Conservation (phyloP, 352 stramenopile species). For the Globisporangium paddicum region DNA sequence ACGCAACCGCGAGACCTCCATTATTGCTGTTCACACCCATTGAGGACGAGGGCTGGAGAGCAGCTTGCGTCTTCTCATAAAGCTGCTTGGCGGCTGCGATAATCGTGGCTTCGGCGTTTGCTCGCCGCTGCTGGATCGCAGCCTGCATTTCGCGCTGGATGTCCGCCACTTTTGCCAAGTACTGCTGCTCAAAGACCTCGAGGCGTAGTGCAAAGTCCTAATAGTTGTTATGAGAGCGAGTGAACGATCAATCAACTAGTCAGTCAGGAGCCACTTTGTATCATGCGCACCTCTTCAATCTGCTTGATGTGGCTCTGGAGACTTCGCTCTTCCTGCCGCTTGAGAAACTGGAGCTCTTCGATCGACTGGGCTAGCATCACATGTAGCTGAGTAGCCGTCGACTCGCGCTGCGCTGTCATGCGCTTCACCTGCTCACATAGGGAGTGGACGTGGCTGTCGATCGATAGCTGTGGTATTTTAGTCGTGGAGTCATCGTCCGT, state of each 20-base stretch:
- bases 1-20: neutral
- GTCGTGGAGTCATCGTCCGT: neutral
- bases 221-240: neutral
- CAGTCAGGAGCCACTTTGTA: neutral
- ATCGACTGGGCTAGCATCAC: slow-evolving; percentile 42
- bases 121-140: slow-evolving; percentile 39
- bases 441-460: slow-evolving; percentile 42
- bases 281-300: slow-evolving; percentile 39
- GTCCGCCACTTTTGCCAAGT: slow-evolving; percentile 45
- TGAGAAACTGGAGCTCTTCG: slow-evolving; percentile 48
- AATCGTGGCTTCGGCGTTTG: slow-evolving; percentile 32
- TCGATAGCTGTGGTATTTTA: slow-evolving; percentile 27
- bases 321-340: slow-evolving; percentile 42
- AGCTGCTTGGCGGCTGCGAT: slow-evolving; percentile 39
- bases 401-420: slow-evolving; percentile 31
- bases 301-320: slow-evolving; percentile 40
- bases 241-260: neutral
- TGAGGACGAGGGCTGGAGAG: slow-evolving; percentile 7
- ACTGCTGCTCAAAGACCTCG: slow-evolving; percentile 61
- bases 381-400: slow-evolving; percentile 42
- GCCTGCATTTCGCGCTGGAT: slow-evolving; percentile 45
- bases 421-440: slow-evolving; percentile 47
- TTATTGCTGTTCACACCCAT: neutral
- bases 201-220: slow-evolving; percentile 52
- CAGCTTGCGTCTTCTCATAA: slow-evolving; percentile 35